Percentiles rank a stretch among this genome's conserved stretches.
These are phyloP conservation scores for Aspergillus japonicus DNA, from an alignment of 2,329 filamentous ascomycete species.

Conservation along the genomic window DNA sequence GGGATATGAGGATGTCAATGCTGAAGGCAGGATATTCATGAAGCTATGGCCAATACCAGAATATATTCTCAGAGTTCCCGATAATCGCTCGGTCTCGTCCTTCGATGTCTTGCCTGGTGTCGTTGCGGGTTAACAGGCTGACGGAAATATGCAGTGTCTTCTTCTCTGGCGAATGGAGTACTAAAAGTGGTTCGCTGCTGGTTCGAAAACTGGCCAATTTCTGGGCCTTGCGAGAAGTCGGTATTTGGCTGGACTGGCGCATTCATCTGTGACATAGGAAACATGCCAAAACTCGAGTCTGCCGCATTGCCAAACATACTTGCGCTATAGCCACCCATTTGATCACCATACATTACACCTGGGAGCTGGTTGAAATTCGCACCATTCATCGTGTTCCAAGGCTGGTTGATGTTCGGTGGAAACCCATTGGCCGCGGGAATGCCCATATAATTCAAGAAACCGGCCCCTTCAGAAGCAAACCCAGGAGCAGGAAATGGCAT, in stretches of 20 bases:
- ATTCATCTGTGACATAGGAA: slow-evolving; percentile 34
- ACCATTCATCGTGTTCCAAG: slow-evolving; percentile 48
- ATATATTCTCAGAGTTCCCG: slow-evolving; percentile 63
- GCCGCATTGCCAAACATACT: slow-evolving; percentile 38
- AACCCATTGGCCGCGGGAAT: slow-evolving; percentile 32
- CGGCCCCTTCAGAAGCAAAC: slow-evolving; percentile 33
- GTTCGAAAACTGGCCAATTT: slow-evolving; percentile 52
- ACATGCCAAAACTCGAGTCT: slow-evolving; percentile 38
- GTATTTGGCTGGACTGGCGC: slow-evolving; percentile 31
- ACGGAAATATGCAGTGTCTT: slow-evolving; percentile 90
- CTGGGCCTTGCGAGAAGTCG: slow-evolving; percentile 32
- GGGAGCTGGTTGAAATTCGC: slow-evolving; percentile 40
- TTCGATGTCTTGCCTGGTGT: slow-evolving; percentile 75
- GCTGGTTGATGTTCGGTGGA: slow-evolving; percentile 32
- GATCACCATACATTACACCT: slow-evolving; percentile 37
- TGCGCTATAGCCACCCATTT: slow-evolving; percentile 30
- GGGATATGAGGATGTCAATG: background rate
- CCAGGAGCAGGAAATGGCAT: slow-evolving; percentile 37
- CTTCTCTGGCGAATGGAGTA: slow-evolving; percentile 59
- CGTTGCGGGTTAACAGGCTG: slow-evolving; percentile 94
- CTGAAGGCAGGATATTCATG: background rate
- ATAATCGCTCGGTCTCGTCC: slow-evolving; percentile 86
- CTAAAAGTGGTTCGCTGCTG: slow-evolving; percentile 57
- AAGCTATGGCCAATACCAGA: background rate
- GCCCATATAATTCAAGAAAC: slow-evolving; percentile 44